A percentile compares a stretch with the other conserved stretches of the same genome.
These are phyloP conservation scores for Saturnispora dispora DNA, from an alignment of 805 yeast genomes.

Conservation along the genomic window DNA sequence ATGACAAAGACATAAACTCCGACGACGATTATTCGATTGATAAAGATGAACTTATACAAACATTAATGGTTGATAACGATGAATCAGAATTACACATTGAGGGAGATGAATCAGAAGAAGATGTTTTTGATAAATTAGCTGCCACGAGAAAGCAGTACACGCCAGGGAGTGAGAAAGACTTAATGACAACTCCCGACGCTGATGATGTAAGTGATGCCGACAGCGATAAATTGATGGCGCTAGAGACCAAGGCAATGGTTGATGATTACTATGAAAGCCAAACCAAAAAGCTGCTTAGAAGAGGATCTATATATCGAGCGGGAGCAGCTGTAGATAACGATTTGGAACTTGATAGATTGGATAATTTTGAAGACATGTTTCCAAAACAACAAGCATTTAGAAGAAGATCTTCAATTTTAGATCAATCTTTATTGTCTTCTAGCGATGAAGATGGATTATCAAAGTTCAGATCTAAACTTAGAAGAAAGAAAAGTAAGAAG, in stretches of 20 bases:
- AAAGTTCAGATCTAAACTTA: constrained; percentile 3
- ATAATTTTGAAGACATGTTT: constrained; percentile 15
- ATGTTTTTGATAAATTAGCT: constrained; percentile 27
- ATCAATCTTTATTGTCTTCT: constrained; percentile 14
- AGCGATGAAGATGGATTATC: constrained; percentile 20
- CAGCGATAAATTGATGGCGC: constrained; percentile 27
- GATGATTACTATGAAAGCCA: constrained; percentile 28
- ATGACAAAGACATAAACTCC: constrained; percentile 36
- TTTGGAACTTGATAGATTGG: constrained; percentile 19
- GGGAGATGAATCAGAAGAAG: constrained; percentile 27
- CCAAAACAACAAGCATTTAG: constrained; percentile 15
- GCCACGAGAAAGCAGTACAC: constrained; percentile 10
- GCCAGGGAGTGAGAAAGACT: constrained; percentile 15
- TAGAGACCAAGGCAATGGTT: constrained; percentile 36
- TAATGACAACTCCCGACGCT: constrained; percentile 2
- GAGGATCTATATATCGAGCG: constrained; percentile 20
- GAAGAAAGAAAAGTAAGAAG: constrained; percentile 5
- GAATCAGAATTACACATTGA: constrained; percentile 28
- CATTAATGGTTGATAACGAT: constrained; percentile 31
- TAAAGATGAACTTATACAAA: constrained; percentile 36
- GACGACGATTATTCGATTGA: constrained; percentile 61
- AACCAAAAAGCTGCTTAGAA: constrained; percentile 8
- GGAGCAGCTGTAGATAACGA: constrained; percentile 29
- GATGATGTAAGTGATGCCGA: constrained; percentile 19
- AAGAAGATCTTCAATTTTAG: constrained; percentile 43